Base-by-base conservation (phyloP, 192 early-diverging fungal genomes). In the Backusella luteola region DNA sequence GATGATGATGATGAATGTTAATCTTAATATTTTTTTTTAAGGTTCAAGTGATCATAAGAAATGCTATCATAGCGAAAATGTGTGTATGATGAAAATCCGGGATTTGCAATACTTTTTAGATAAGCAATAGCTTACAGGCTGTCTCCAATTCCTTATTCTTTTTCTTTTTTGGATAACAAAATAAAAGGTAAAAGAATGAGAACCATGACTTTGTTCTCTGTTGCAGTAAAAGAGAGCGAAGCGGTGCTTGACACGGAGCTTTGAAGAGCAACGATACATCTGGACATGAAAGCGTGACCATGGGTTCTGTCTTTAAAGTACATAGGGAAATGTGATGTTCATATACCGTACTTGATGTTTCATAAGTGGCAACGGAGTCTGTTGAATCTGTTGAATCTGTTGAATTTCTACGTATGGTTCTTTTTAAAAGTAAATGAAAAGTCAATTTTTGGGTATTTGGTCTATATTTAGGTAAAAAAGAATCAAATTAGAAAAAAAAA, bases 401-500 rank as follows among this genome's bases (percentile, higher is more conserved):
- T 59, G 53, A 59, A 12, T 59, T 7, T 59, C 53, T 23, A 3
- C 53, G 53, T 3, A 23, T 41, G 1, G n/a, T 21, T 71, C 41
- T 29, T 42, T 44, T 38, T 63, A 38, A 23, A n/a, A 77, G 34
- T 17, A 77, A 56, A 6, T 38, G 68, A 56, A 32, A 77, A 34
- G 76, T 77, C 29, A 71, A 56, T 42, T 77, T 77, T 66, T 77
- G 76, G 26, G 56, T 39, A 59, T 77, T 77, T n/a, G 69, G 39
- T 23, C 76, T 77, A 67, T 15, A 23, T 39, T 49, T 34, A 36
- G 63, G 26, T 21, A 67, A 75, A 38, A 77, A 34, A 17, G 15
- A 44, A 44, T 39, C 26, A 71, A 52, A 76, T 32, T 6, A 19
- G 11, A 42, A 42, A 49, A 21, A 34, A 42, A 32, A 32, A 32